phyloP scores from a whole-genome alignment of 1,139 yeast species.

The Diutina sp. region DNA sequence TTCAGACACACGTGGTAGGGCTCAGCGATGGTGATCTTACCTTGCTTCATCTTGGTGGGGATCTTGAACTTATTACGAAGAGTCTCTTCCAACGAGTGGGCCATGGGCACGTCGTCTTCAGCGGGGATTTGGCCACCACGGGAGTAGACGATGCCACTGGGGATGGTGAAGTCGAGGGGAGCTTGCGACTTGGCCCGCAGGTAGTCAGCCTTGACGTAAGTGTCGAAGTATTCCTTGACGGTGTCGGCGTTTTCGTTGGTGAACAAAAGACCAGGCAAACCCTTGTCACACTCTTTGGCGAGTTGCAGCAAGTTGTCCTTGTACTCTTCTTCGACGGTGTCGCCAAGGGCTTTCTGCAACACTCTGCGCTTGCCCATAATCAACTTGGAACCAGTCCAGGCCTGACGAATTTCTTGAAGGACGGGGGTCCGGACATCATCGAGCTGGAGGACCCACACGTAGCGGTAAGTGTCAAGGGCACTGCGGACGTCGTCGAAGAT shows the following conservation, averaged over 20 bases:
- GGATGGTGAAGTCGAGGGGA: conserved; percentile 73
- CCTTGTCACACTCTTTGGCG: conserved; percentile 36
- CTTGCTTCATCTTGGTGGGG: conserved; percentile 83
- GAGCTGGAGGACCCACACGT: conserved; percentile 74
- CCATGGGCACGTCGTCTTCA: conserved; percentile 94
- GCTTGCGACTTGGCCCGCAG: conserved; percentile 82
- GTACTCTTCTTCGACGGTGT: conserved; percentile 73
- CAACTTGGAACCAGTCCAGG: conserved; percentile 85
- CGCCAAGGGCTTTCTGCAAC: conserved; percentile 84
- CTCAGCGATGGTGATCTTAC: conserved; percentile 66
- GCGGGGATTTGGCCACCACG: conserved; percentile 86
- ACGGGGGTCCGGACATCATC: conserved; percentile 96
- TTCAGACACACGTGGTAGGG: conserved; percentile 72
- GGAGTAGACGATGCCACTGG: conserved; percentile 84
- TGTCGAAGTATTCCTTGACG: conserved; percentile 71
- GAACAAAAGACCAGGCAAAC: conserved; percentile 78
- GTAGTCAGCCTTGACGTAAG: conserved; percentile 70
- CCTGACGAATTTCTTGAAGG: conserved; percentile 80
- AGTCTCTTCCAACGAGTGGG: conserved; percentile 90
- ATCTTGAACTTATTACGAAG: conserved; percentile 78
- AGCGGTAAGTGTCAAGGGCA: conserved; percentile 63
- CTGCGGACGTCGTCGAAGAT: conserved; percentile 83
- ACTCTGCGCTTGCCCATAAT: conserved; percentile 89
- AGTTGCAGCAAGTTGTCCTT: conserved; percentile 69
- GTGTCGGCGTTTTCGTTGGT: conserved; percentile 79